Evolutionary conservation across 345 rosid genomes (phyloP).

Genomic region (Arabis alpina): DNA sequence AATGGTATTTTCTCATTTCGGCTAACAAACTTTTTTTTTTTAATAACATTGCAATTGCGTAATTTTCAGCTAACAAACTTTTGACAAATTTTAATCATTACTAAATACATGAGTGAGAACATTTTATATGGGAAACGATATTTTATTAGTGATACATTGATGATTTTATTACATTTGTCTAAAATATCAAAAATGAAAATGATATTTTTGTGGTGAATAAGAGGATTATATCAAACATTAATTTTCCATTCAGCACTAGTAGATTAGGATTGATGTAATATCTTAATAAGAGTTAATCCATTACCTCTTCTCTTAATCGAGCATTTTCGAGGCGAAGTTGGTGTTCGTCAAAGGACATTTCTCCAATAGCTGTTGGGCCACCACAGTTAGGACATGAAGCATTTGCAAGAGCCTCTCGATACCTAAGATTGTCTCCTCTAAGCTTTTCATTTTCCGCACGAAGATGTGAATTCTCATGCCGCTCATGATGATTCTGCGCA

Average conservation of each 20-base stretch:
- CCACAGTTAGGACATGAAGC: slow-evolving; percentile 97
- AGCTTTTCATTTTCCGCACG: slow-evolving; percentile 88
- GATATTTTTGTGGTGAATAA: too few species aligned
- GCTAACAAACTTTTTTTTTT: too few species aligned
- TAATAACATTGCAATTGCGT: too few species aligned
- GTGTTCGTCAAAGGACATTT: slow-evolving; percentile 95
- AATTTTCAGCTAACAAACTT: too few species aligned
- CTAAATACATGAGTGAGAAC: too few species aligned
- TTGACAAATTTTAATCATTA: too few species aligned
- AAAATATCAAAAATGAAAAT: too few species aligned
- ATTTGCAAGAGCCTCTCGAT: slow-evolving; percentile 85
- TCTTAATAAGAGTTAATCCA: neutral
- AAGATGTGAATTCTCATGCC: slow-evolving; percentile 82
- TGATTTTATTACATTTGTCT: too few species aligned
- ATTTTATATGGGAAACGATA: too few species aligned
- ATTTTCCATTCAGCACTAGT: neutral
- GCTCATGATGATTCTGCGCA: slow-evolving; percentile 83
- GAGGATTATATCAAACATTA: neutral
- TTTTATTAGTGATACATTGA: too few species aligned
- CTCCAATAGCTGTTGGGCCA: slow-evolving; percentile 91
- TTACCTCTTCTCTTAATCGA: slow-evolving; percentile 83
- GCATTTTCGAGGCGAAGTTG: slow-evolving; percentile 90
- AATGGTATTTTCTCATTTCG: too few species aligned
- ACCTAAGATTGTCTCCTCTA: slow-evolving; percentile 82
- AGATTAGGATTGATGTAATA: neutral